Percentiles rank a stretch among this genome's conserved stretches.
phyloP scores from a whole-genome alignment of 2,329 filamentous ascomycete species.

The Lachnellula suecica region DNA sequence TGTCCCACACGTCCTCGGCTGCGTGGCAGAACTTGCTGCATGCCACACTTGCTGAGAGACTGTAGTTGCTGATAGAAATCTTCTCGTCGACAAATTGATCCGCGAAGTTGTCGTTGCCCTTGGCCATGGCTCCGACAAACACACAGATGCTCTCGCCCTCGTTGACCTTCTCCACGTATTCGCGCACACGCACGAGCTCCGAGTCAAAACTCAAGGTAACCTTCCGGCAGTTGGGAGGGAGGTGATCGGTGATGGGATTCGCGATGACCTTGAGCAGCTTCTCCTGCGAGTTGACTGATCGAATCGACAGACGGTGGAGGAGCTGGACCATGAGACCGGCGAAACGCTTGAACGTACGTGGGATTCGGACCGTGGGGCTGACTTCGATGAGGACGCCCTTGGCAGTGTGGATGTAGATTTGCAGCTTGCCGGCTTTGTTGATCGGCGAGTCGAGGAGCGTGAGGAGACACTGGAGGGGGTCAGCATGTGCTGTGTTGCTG shows the following conservation, averaged over 20 bases:
- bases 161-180: slow-evolving; percentile 80
- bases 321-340: slow-evolving; percentile 98
- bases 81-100: slow-evolving; percentile 94
- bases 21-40: slow-evolving; percentile 99
- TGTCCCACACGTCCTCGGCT: slow-evolving; percentile 92
- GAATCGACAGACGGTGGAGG: slow-evolving; percentile 90
- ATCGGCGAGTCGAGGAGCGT: slow-evolving; percentile 96
- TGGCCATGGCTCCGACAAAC: slow-evolving; percentile 98
- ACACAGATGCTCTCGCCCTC: slow-evolving; percentile 93
- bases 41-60: slow-evolving; percentile 92
- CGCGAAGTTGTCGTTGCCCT: slow-evolving; percentile 92
- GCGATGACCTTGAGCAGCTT: slow-evolving; percentile 97
- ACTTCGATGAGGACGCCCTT: slow-evolving; percentile 98
- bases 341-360: slow-evolving; percentile 97
- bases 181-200: slow-evolving; percentile 79
- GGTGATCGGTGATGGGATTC: slow-evolving; percentile 95
- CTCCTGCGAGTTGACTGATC: slow-evolving; percentile 94
- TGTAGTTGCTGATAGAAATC: slow-evolving; percentile 98
- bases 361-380: slow-evolving; percentile 95
- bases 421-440: slow-evolving; percentile 96
- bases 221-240: slow-evolving; percentile 96
- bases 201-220: slow-evolving; percentile 95
- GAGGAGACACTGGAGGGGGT: slow-evolving; percentile 74
- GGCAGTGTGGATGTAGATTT: slow-evolving; percentile 98
- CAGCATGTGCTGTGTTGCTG: slow-evolving; percentile 22